phyloP scores from a whole-genome alignment of 306 rosid genomes.

The Inga laurina region DNA sequence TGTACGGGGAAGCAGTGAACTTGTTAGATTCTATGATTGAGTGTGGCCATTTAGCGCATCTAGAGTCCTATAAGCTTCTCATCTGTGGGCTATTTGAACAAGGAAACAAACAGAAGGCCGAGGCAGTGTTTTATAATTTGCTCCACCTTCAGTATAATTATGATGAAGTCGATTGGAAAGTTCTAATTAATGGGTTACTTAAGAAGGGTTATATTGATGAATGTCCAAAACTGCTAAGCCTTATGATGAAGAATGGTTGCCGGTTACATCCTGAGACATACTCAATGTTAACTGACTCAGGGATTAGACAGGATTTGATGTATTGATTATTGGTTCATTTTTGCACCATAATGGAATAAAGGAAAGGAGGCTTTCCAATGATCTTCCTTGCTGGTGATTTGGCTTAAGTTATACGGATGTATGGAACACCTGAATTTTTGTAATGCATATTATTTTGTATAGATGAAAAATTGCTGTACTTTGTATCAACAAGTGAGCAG shows the following conservation, averaged over 20 bases:
- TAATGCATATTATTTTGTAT: slow-evolving; percentile 6
- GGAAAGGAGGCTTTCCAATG: slow-evolving; percentile 27
- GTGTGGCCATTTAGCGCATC: slow-evolving; percentile 61
- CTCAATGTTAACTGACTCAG: slow-evolving; percentile 58
- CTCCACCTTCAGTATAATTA: slow-evolving; percentile 60
- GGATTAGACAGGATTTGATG: slow-evolving; percentile 45
- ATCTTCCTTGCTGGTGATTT: slow-evolving; percentile 21
- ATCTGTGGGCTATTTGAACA: slow-evolving; percentile 67
- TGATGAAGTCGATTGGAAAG: slow-evolving; percentile 85
- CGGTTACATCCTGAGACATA: slow-evolving; percentile 70
- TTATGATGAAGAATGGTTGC: slow-evolving; percentile 70
- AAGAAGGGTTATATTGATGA: slow-evolving; percentile 55
- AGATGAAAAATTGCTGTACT: background rate
- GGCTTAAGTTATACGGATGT: slow-evolving; percentile 6
- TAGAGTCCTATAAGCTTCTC: slow-evolving; percentile 69
- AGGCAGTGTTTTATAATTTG: slow-evolving; percentile 52
- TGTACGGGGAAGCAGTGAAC: slow-evolving; percentile 57
- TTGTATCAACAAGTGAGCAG: slow-evolving; percentile 21
- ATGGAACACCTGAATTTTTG: slow-evolving; percentile 32
- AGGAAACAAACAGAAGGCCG: slow-evolving; percentile 62
- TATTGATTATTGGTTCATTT: slow-evolving; percentile 10
- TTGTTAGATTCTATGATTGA: slow-evolving; percentile 66
- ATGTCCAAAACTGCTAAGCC: slow-evolving; percentile 63
- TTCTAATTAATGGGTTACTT: slow-evolving; percentile 79
- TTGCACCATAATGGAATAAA: slow-evolving; percentile 16